phyloP scores from a whole-genome alignment of 805 yeast species.

The Maudiozyma turicensis region DNA sequence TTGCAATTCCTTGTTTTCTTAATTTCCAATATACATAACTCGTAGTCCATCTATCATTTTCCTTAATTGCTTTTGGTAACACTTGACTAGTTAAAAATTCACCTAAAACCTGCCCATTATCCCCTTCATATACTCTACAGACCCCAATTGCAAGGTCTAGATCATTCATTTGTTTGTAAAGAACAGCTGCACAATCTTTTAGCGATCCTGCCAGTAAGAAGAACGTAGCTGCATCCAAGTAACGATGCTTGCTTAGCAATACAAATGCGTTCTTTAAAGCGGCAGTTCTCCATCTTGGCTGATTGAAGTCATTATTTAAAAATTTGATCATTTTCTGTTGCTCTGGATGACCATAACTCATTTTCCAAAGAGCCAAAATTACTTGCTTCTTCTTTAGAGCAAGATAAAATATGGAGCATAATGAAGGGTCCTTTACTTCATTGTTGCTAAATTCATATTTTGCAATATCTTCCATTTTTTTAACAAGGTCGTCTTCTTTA shows the following conservation, averaged over 20 bases:
- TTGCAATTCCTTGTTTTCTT: constrained; percentile 39
- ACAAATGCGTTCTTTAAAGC: constrained; percentile 92
- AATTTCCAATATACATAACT: constrained; percentile 75
- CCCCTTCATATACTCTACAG: constrained; percentile 65
- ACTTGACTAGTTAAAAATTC: constrained; percentile 40
- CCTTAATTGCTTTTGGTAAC: constrained; percentile 45
- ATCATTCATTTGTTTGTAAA: constrained; percentile 60
- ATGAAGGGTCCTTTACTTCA: constrained; percentile 59
- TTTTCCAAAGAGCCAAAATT: constrained; percentile 74
- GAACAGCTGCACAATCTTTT: constrained; percentile 67
- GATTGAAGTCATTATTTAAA: constrained; percentile 63
- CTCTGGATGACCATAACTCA: constrained; percentile 65
- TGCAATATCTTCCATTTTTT: constrained; percentile 59
- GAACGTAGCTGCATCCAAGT: constrained; percentile 79
- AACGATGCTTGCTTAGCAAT: constrained; percentile 77
- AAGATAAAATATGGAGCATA: constrained; percentile 63
- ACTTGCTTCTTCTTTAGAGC: constrained; percentile 72
- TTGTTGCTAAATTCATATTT: constrained; percentile 53
- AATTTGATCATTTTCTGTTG: constrained; percentile 74
- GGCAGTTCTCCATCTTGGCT: constrained; percentile 74
- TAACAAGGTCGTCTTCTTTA: constrained; percentile 35
- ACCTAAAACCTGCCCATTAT: constrained; percentile 44
- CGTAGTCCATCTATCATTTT: constrained; percentile 72
- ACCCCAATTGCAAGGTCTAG: constrained; percentile 68
- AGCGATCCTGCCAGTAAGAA: constrained; percentile 70